These are phyloP conservation scores for Isatis lusitanica DNA, from an alignment of 441 rosid species.

Conservation along the genomic window DNA sequence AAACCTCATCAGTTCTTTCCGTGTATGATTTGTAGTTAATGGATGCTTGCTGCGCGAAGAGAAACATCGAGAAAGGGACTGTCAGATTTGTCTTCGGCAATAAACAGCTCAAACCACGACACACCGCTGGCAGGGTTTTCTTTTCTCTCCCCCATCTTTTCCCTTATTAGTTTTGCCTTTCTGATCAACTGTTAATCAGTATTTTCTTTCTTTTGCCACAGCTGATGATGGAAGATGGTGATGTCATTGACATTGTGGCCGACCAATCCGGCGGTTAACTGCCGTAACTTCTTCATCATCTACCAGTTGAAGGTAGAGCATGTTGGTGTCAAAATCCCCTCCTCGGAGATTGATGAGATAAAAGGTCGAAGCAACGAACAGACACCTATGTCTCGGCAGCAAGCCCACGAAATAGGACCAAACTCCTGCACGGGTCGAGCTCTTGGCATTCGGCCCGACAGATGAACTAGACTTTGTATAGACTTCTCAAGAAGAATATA, in stretches of 20 bases:
- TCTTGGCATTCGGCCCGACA: too few relatives aligned
- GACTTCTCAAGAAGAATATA: too few relatives aligned
- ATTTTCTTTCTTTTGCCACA: neutral
- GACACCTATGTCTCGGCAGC: too few relatives aligned
- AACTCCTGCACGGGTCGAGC: too few relatives aligned
- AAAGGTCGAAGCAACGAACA: too few relatives aligned
- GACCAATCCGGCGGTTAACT: slow-evolving; percentile 25
- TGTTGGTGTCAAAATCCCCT: too few relatives aligned
- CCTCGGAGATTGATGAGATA: too few relatives aligned
- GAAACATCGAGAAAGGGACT: neutral
- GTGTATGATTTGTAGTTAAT: neutral
- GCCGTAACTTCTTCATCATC: neutral
- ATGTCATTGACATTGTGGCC: slow-evolving; percentile 8
- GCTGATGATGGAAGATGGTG: slow-evolving; percentile 25
- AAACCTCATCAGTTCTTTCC: too few relatives aligned
- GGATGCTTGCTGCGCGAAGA: slow-evolving; percentile 20
- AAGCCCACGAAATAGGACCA: too few relatives aligned
- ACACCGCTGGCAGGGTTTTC: slow-evolving; percentile 31
- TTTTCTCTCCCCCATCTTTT: too few relatives aligned
- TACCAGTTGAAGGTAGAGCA: too few relatives aligned
- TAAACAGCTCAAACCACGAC: neutral
- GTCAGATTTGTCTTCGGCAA: slow-evolving; percentile 10
- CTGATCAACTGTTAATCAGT: neutral
- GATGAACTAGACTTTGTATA: too few relatives aligned
- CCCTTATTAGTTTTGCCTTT: neutral